phyloP scores from a whole-genome alignment of 1,139 yeast genomes.

The Hyphopichia fennica region DNA sequence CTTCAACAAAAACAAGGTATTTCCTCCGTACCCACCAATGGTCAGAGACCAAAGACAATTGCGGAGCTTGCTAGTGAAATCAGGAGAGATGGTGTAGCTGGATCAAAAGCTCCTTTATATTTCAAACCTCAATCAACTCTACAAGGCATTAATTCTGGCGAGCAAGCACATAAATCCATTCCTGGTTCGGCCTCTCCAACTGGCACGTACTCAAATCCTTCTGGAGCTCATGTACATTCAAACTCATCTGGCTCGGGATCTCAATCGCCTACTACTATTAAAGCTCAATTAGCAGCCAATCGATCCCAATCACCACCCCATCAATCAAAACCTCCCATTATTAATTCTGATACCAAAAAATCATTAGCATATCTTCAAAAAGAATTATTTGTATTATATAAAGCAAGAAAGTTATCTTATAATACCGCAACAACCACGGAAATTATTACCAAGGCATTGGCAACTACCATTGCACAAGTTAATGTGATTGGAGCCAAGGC shows the following conservation, averaged over 20 bases:
- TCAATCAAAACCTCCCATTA: conserved; percentile 16
- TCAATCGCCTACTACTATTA: conserved; percentile 26
- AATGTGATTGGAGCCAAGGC: conserved; percentile 84
- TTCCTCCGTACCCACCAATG: conserved; percentile 13
- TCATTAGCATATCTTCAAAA: conserved; percentile 69
- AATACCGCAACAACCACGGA: conserved; percentile 75
- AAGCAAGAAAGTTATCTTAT: conserved; percentile 63
- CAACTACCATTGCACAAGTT: conserved; percentile 89
- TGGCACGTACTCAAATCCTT: conserved; percentile 2
- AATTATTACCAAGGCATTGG: conserved; percentile 85
- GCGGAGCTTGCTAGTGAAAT: conserved; percentile 59
- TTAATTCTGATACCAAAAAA: conserved; percentile 60
- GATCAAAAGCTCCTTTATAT: conserved; percentile 35
- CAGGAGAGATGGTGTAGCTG: conserved; percentile 35
- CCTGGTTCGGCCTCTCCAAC: conserved; percentile 3
- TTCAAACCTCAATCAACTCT: conserved; percentile 27
- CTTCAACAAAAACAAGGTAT: conserved; percentile 18
- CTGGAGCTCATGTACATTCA: background rate
- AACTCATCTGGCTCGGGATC: background rate
- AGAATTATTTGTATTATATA: conserved; percentile 67
- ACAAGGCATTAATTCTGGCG: conserved; percentile 10
- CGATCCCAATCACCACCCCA: conserved; percentile 30
- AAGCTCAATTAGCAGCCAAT: conserved; percentile 57
- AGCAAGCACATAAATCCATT: conserved; percentile 4
- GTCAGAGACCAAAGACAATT: conserved; percentile 47